Conservation (phyloP, 129 eudicot species). For the Silybum marianum region DNA sequence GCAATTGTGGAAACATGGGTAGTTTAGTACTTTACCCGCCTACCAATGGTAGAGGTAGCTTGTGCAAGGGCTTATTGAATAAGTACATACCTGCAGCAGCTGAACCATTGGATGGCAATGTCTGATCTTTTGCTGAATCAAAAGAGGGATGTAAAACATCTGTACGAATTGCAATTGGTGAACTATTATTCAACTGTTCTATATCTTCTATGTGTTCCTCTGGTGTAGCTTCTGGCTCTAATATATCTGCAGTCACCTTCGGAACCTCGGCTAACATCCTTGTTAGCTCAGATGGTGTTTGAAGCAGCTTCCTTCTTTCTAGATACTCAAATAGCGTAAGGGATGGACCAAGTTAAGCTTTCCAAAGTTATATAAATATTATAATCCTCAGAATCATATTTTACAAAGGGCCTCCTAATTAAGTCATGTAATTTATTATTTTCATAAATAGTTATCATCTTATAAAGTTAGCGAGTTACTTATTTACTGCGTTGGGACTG, state of each 20-base stretch:
- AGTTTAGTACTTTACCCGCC: neutral
- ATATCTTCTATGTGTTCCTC: constrained; percentile 22
- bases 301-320: constrained; percentile 52
- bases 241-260: constrained; percentile 64
- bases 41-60: neutral
- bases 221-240: constrained; percentile 50
- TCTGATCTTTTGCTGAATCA: constrained; percentile 30
- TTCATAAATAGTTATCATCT: neutral
- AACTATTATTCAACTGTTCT: constrained; percentile 2
- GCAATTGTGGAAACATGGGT: constrained; percentile 9
- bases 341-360: constrained; percentile 49
- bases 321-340: constrained; percentile 56
- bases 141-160: constrained; percentile 30
- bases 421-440: neutral
- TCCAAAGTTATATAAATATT: neutral
- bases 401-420: neutral
- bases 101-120: constrained; percentile 28
- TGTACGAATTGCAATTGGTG: constrained; percentile 34
- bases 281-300: constrained; percentile 66
- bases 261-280: constrained; percentile 67
- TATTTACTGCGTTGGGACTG: no score
- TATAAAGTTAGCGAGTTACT: neutral
- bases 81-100: constrained; percentile 48
- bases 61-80: neutral
- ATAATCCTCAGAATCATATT: neutral